Percentiles rank a stretch among this genome's conserved stretches.
Conservation (phyloP, 2,329 filamentous ascomycete genomes). For the Alternaria sp. region DNA sequence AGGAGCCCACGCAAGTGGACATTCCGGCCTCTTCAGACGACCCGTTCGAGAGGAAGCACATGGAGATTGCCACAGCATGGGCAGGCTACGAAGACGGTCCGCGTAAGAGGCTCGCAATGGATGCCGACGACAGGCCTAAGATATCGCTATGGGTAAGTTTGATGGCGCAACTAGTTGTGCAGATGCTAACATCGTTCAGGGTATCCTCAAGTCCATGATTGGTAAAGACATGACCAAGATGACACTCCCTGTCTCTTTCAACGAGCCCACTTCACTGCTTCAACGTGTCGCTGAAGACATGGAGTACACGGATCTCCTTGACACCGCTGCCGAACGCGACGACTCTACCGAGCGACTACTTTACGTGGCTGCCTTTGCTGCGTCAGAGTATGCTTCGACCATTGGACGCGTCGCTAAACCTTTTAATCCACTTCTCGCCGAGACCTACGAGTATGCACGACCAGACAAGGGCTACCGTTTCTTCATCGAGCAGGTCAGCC, state of each 20-base stretch:
- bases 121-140: slow-evolving; percentile 90
- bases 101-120: slow-evolving; percentile 80
- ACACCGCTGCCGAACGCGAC: slow-evolving; percentile 80
- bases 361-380: slow-evolving; percentile 94
- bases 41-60: slow-evolving; percentile 56
- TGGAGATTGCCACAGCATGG: slow-evolving; percentile 79
- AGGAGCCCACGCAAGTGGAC: slow-evolving; percentile 42
- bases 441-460: slow-evolving; percentile 95
- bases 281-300: slow-evolving; percentile 97
- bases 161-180: background rate
- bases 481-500: slow-evolving; percentile 97
- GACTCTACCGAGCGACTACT: slow-evolving; percentile 92
- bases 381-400: slow-evolving; percentile 95
- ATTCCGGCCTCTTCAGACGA: slow-evolving; percentile 51
- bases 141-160: slow-evolving; percentile 85
- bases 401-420: slow-evolving; percentile 97
- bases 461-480: slow-evolving; percentile 98
- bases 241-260: slow-evolving; percentile 97
- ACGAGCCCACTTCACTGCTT: slow-evolving; percentile 93
- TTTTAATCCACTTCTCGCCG: slow-evolving; percentile 94
- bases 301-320: slow-evolving; percentile 94
- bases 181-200: slow-evolving; percentile 59
- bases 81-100: slow-evolving; percentile 91
- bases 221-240: slow-evolving; percentile 99
- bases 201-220: slow-evolving; percentile 98